Percentiles rank a stretch among this genome's conserved stretches.
Evolutionary conservation across 371 early-diverging fungal species (phyloP).

Genomic region (Phascolomyces articulosus): DNA sequence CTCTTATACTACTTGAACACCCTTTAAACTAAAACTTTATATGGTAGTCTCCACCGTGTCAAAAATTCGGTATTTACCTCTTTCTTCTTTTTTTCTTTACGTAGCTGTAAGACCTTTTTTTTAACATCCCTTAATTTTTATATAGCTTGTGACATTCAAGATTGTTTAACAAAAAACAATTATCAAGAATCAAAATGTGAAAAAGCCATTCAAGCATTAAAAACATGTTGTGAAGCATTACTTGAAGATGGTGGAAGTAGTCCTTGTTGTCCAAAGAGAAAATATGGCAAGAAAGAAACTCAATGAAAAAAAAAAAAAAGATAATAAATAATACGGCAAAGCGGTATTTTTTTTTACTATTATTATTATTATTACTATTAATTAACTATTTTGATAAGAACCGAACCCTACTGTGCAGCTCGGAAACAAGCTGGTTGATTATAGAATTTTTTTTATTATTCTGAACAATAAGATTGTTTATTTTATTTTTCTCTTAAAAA

Average conservation of each 20-base stretch:
- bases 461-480: too few relatives aligned
- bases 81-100: too few relatives aligned
- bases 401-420: too few relatives aligned
- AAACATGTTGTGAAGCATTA: conserved; percentile 64
- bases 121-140: neutral
- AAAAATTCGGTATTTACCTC: conserved; percentile 39
- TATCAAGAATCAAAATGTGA: conserved; percentile 72
- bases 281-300: conserved; percentile 36
- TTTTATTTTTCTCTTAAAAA: too few relatives aligned
- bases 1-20: neutral
- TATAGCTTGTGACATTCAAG: conserved; percentile 72
- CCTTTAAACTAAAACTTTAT: neutral
- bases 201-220: conserved; percentile 53
- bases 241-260: conserved; percentile 61
- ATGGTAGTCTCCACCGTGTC: conserved; percentile 25
- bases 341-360: too few relatives aligned
- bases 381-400: too few relatives aligned
- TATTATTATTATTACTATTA: neutral
- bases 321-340: too few relatives aligned
- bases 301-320: too few relatives aligned
- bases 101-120: too few relatives aligned
- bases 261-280: conserved; percentile 64
- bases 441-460: too few relatives aligned
- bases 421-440: too few relatives aligned
- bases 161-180: conserved; percentile 65